phyloP scores from a whole-genome alignment of 345 rosid genomes.

The Boechera retrofracta region DNA sequence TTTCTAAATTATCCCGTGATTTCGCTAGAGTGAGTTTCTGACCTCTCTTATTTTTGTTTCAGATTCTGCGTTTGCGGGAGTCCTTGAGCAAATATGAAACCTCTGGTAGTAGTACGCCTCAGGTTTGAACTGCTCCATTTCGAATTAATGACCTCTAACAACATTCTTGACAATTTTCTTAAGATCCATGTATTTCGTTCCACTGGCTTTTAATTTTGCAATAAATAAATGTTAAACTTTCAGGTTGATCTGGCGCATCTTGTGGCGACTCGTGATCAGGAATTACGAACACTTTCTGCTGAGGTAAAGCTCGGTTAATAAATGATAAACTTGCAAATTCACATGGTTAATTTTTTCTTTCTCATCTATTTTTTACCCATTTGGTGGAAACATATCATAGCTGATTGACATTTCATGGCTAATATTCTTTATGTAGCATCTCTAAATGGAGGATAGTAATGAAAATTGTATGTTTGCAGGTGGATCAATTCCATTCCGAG shows the following conservation, averaged over 20 bases:
- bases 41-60: conserved; percentile 28
- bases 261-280: conserved; percentile 95
- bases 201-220: conserved; percentile 15
- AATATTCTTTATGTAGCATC: not conserved
- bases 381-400: not conserved
- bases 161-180: conserved; percentile 7
- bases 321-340: conserved; percentile 28
- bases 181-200: conserved; percentile 1
- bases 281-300: conserved; percentile 87
- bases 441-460: conserved; percentile 11
- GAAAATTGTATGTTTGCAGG: conserved; percentile 50
- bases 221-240: conserved; percentile 12
- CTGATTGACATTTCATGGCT: not conserved
- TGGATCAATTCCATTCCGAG: conserved; percentile 93
- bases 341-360: not conserved
- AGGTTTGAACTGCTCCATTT: conserved; percentile 58
- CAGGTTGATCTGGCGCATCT: conserved; percentile 97
- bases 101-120: conserved; percentile 81
- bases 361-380: not conserved
- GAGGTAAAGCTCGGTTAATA: conserved; percentile 60
- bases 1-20: not conserved
- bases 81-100: conserved; percentile 93
- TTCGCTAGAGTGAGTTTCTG: conserved; percentile 8
- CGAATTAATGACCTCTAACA: not conserved
- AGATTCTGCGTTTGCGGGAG: conserved; percentile 95